Evolutionary conservation across 163 green algal genomes (phyloP).

Genomic region (Prototheca wickerhamii): DNA sequence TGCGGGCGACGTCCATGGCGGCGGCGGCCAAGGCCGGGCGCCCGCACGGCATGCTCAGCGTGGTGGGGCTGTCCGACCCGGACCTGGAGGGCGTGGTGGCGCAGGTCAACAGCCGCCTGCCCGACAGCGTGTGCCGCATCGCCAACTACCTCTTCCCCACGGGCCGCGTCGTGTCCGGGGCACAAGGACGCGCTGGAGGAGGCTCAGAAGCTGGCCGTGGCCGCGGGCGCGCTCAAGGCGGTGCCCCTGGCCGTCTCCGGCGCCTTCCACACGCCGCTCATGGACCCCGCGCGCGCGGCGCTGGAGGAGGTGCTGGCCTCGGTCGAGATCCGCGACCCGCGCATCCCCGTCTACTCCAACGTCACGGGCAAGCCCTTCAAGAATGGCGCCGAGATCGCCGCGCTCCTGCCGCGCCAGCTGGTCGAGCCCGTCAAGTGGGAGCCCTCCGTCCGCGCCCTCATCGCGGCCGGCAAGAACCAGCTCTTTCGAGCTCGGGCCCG

Average conservation of each 20-base stretch:
- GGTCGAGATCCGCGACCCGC: conserved; percentile 55
- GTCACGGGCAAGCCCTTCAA: conserved; percentile 73
- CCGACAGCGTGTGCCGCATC: conserved; percentile 56
- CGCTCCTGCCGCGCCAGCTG: conserved; percentile 74
- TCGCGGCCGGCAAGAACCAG: conserved; percentile 46
- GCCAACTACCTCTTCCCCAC: conserved; percentile 90
- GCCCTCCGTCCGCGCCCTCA: conserved; percentile 29
- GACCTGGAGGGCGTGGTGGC: conserved; percentile 75
- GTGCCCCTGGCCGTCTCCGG: conserved; percentile 68
- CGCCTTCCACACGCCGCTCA: conserved; percentile 89
- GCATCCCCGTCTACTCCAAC: conserved; percentile 79
- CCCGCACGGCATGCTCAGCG: conserved; percentile 82
- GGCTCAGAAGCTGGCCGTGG: conserved; percentile 42
- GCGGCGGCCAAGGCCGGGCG: conserved; percentile 76
- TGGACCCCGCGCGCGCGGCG: conserved; percentile 63
- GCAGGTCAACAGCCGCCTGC: conserved; percentile 58
- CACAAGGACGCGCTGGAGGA: conserved; percentile 60
- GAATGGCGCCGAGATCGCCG: conserved; percentile 42
- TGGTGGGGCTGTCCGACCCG: conserved; percentile 83
- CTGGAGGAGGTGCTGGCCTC: conserved; percentile 46
- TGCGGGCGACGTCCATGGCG: conserved; percentile 93
- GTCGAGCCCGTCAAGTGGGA: conserved; percentile 73
- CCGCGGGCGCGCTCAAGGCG: conserved; percentile 71
- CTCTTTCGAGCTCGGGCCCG: conserved; percentile 81
- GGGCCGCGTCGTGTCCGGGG: conserved; percentile 70